Conservation (phyloP, 1,284 basidiomycete species). For the Naganishia albida region DNA sequence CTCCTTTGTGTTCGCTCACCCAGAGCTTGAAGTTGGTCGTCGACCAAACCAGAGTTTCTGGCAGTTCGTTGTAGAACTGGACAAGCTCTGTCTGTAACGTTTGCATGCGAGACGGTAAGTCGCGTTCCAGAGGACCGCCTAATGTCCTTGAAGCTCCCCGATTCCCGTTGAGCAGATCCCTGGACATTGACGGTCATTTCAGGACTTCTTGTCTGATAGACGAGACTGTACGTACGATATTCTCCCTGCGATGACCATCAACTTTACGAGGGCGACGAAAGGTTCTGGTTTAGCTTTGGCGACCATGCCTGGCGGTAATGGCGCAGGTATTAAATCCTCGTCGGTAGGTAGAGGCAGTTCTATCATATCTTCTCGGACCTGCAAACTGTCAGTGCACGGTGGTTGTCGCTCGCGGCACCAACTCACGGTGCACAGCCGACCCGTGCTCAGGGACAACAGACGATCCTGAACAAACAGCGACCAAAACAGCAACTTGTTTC, state of each 20-base stretch:
- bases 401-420: too few relatives aligned
- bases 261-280: constrained; percentile 52
- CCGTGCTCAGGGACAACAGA: constrained; percentile 53
- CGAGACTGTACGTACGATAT: constrained; percentile 39
- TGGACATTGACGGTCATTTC: background rate
- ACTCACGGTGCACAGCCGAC: constrained; percentile 37
- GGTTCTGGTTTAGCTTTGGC: constrained; percentile 45
- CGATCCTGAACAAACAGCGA: constrained; percentile 55
- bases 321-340: constrained; percentile 52
- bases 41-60: constrained; percentile 52
- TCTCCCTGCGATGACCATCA: constrained; percentile 56
- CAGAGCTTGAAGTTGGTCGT: constrained; percentile 53
- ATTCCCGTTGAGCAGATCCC: constrained; percentile 54
- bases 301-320: constrained; percentile 41
- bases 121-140: constrained; percentile 39
- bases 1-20: constrained; percentile 51
- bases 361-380: constrained; percentile 55
- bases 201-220: too few relatives aligned
- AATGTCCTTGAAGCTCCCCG: constrained; percentile 52
- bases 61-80: constrained; percentile 51
- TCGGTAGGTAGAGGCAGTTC: constrained; percentile 55
- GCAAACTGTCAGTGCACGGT: constrained; percentile 34
- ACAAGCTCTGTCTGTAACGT: constrained; percentile 53
- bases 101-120: constrained; percentile 37
- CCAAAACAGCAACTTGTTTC: constrained; percentile 55